Evolutionary conservation across 306 rosid genomes (phyloP).

Genomic region (Quillaja saponaria): DNA sequence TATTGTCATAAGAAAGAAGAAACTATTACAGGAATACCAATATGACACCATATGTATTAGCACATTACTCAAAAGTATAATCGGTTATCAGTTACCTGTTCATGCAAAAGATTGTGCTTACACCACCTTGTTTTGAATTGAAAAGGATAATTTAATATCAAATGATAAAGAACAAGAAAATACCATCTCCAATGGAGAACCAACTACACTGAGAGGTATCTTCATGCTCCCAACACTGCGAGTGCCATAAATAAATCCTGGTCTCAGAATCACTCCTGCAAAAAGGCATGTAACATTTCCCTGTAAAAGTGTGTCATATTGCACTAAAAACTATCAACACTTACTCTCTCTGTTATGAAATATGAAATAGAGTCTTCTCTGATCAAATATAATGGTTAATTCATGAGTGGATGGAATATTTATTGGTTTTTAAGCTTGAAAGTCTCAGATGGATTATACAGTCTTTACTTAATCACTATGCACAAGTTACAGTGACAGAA

Average conservation of each 20-base stretch:
- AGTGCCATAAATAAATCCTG: constrained; percentile 93
- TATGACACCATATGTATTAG: too few relatives aligned
- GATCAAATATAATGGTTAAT: constrained; percentile 5
- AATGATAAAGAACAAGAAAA: constrained; percentile 11
- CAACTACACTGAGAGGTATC: constrained; percentile 78
- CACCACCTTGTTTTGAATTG: too few relatives aligned
- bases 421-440: not conserved
- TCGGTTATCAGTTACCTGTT: too few relatives aligned
- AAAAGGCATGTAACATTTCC: constrained; percentile 30
- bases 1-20: too few relatives aligned
- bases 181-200: constrained; percentile 92
- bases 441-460: not conserved
- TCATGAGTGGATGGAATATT: constrained; percentile 5
- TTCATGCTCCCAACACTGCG: constrained; percentile 80
- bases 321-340: constrained; percentile 7
- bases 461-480: constrained; percentile 8
- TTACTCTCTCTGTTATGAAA: constrained; percentile 1
- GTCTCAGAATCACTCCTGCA: constrained; percentile 93
- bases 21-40: too few relatives aligned
- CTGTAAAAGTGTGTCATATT: not conserved
- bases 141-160: too few relatives aligned
- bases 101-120: too few relatives aligned
- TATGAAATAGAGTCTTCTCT: not conserved
- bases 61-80: too few relatives aligned
- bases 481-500: constrained; percentile 14